These are phyloP conservation scores for Hygrocybe coccinea DNA, from an alignment of 768 basidiomycete genomes.

Conservation along the genomic window DNA sequence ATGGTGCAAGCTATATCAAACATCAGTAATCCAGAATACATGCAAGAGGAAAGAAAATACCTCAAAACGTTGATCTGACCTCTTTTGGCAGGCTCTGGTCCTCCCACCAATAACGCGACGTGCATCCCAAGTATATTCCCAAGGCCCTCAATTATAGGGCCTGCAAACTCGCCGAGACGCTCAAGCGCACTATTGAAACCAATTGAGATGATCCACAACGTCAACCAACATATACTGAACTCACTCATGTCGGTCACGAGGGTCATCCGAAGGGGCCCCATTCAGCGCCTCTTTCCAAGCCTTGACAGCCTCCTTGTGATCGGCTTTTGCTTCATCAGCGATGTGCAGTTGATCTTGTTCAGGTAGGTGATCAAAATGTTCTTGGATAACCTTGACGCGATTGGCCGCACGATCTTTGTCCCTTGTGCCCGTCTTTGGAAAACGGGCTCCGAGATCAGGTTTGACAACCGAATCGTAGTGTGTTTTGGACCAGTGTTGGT, in stretches of 20 bases:
- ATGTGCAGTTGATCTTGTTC: neutral
- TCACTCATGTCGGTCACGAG: slow-evolving; percentile 1
- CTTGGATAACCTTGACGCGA: neutral
- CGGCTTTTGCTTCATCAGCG: neutral
- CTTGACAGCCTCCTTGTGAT: neutral
- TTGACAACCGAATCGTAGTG: neutral
- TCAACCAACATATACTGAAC: neutral
- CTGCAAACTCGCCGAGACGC: slow-evolving; percentile 1
- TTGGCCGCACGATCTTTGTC: neutral
- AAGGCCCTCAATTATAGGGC: neutral
- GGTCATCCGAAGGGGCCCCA: neutral
- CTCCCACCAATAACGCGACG: slow-evolving; percentile 4
- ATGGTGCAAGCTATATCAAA: neutral
- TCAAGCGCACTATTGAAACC: neutral
- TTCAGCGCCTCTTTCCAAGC: neutral
- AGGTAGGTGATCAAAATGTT: neutral
- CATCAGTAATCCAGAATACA: neutral
- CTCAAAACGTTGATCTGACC: slow-evolving; percentile 8
- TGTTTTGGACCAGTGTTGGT: slow-evolving; percentile 5
- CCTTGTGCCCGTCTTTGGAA: neutral
- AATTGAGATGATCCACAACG: neutral
- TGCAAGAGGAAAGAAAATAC: neutral
- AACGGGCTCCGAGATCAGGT: neutral
- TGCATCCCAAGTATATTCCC: slow-evolving; percentile 1
- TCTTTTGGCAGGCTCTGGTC: slow-evolving; percentile 3